These are phyloP conservation scores for Pulveroboletus ravenelii DNA, from an alignment of 768 basidiomycete genomes.

Conservation along the genomic window DNA sequence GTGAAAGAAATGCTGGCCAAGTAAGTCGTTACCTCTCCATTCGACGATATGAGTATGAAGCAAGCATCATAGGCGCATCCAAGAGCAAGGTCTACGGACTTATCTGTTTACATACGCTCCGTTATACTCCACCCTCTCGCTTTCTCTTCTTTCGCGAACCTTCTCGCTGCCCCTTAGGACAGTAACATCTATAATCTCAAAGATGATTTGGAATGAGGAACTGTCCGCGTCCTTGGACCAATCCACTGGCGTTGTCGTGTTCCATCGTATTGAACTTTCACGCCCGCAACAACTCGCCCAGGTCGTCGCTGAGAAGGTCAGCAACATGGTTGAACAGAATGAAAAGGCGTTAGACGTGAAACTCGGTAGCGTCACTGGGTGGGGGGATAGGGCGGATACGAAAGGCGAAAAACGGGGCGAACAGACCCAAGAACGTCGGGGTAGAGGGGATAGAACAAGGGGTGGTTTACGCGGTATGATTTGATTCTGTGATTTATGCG, in stretches of 20 bases:
- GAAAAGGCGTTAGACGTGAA: constrained; percentile 86
- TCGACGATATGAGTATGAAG: constrained; percentile 1
- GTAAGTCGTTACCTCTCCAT: constrained; percentile 41
- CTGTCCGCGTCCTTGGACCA: constrained; percentile 91
- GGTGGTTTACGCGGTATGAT: constrained; percentile 55
- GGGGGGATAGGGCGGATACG: constrained; percentile 47
- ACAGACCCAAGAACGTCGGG: constrained; percentile 71
- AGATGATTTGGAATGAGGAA: constrained; percentile 99
- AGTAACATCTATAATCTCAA: constrained; percentile 81
- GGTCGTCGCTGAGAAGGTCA: constrained; percentile 83
- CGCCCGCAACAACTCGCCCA: constrained; percentile 88
- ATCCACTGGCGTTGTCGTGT: constrained; percentile 83
- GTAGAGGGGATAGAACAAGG: constrained; percentile 58
- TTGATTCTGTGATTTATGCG: not conserved
- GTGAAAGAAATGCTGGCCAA: constrained; percentile 95
- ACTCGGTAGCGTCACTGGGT: constrained; percentile 56
- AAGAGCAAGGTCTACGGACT: constrained; percentile 94
- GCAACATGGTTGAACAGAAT: constrained; percentile 82
- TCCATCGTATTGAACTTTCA: constrained; percentile 87
- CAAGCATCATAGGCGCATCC: constrained; percentile 70
- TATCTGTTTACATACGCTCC: constrained; percentile 96
- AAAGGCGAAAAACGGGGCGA: constrained; percentile 80
- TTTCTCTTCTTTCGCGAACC: constrained; percentile 80
- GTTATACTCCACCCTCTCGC: constrained; percentile 86
- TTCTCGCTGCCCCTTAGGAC: constrained; percentile 78